Base-by-base conservation (phyloP, 352 stramenopile genomes). In the Globisporangium heterothallicum region DNA sequence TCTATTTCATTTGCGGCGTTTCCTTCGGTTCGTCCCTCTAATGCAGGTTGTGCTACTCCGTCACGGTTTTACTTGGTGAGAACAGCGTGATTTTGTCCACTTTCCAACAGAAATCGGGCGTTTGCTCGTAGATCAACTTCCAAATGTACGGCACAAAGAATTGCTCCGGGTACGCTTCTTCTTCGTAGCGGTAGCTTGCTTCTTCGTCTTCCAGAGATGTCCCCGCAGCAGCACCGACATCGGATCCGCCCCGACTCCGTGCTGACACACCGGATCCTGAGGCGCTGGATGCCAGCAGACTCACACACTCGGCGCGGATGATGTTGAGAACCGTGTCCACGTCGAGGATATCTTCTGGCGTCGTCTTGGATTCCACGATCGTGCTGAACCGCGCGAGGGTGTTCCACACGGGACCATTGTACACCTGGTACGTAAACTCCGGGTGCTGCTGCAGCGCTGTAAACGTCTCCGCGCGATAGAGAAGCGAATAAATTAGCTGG, bases 401-500 rank as follows among this genome's bases (percentile, higher is more conserved):
- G 53, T 49, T 81, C 78, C 77, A 87, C 7, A 91, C 65, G 0
- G 68, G 74, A 4, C 72, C 68, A 21, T 86, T 83, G 46, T 87
- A 65, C 22, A 88, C 71, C 6, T 84, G 72, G 36, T 70, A 59
- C 8, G 70, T 53, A 27, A 91, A 79, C 49, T 86, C 76, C 0
- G 75, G 70, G 42, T 89, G 76, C 22, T 64, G 53, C 32, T 86
- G 66, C 55, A 93, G 54, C 13, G 46, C 56, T 9, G 56, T 30
- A 42, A 93, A 87, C 19, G 77, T 81, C 18, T 81, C 68, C 4
- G 74, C 70, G 19, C 73, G 74, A 50, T 93, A 84, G 26, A 93
- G 46, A 10, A 93, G 57, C 26, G 79, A 84, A 84, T 90, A 93
- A 82, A 93, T 91, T 72, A 92, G 75, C 67, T 92, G 82, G 13